These are phyloP conservation scores for Leptodermis oblonga DNA, from an alignment of 257 asterid species.

Conservation along the genomic window DNA sequence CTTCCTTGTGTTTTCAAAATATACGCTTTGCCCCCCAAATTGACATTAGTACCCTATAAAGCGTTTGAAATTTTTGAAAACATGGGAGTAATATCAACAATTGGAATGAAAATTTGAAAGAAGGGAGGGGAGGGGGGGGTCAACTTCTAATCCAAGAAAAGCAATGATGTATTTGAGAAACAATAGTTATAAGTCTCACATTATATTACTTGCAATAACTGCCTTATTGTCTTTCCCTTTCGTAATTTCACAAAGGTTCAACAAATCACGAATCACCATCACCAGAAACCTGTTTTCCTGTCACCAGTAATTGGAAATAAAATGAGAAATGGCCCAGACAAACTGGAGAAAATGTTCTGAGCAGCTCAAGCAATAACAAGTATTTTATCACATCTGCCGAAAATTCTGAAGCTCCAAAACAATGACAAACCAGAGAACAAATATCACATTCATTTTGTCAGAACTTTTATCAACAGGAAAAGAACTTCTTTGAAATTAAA, in stretches of 20 bases:
- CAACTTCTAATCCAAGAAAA: not conserved
- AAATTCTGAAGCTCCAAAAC: not conserved
- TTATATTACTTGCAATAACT: slow-evolving; percentile 98
- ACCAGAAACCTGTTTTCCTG: slow-evolving; percentile 98
- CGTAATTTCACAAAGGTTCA: slow-evolving; percentile 93
- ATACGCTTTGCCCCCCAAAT: too few relatives aligned
- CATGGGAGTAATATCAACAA: too few relatives aligned
- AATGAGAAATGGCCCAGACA: slow-evolving; percentile 10
- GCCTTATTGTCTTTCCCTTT: slow-evolving; percentile 99
- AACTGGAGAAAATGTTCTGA: too few relatives aligned
- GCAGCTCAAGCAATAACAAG: not conserved
- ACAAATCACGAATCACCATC: slow-evolving; percentile 98
- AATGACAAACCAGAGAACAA: not conserved
- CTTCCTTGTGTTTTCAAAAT: too few relatives aligned
- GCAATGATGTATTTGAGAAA: not conserved
- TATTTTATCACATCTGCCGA: not conserved
- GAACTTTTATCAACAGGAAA: not conserved
- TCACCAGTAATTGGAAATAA: slow-evolving; percentile 18
- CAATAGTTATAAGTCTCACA: slow-evolving; percentile 42
- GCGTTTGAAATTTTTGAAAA: too few relatives aligned
- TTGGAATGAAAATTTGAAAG: too few relatives aligned
- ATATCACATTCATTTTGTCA: not conserved
- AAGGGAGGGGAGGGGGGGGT: too few relatives aligned
- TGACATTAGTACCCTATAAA: too few relatives aligned
- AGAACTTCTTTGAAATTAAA: too few relatives aligned